Percentiles rank a stretch among this genome's conserved stretches.
Conservation (phyloP, 2,329 filamentous ascomycete genomes). For the Verticillium zaregamsianum region DNA sequence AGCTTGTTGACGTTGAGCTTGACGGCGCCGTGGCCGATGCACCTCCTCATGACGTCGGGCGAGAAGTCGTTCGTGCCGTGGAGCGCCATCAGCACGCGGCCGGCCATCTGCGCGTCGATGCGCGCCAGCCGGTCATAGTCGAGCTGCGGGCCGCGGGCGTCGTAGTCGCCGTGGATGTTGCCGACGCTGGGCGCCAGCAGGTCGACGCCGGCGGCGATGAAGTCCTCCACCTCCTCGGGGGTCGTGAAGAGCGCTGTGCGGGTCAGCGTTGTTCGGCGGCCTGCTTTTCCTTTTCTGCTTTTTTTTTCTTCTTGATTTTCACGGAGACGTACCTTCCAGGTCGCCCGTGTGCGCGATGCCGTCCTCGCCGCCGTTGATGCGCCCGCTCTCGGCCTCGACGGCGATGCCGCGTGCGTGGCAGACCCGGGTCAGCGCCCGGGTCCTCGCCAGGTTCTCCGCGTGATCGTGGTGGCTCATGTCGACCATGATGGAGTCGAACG, state of each 20-base stretch:
- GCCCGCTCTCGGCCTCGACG: constrained; percentile 65
- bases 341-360: constrained; percentile 58
- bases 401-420: constrained; percentile 61
- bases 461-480: constrained; percentile 73
- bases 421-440: constrained; percentile 55
- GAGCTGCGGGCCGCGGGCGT: constrained; percentile 56
- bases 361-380: constrained; percentile 62
- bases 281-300: too few species aligned
- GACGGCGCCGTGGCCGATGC: constrained; percentile 39
- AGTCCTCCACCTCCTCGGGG: constrained; percentile 64
- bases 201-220: constrained; percentile 68
- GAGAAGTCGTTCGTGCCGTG: constrained; percentile 46
- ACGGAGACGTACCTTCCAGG: constrained; percentile 30
- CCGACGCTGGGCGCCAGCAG: constrained; percentile 73
- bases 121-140: constrained; percentile 48
- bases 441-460: constrained; percentile 63
- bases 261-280: neutral
- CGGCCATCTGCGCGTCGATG: constrained; percentile 38
- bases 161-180: constrained; percentile 73
- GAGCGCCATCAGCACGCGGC: constrained; percentile 40
- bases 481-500: constrained; percentile 71
- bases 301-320: too few species aligned
- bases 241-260: constrained; percentile 49
- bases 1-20: constrained; percentile 50
- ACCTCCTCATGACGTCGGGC: constrained; percentile 37